Conservation (phyloP, 768 basidiomycete species). For the Mycena leptocephala region DNA sequence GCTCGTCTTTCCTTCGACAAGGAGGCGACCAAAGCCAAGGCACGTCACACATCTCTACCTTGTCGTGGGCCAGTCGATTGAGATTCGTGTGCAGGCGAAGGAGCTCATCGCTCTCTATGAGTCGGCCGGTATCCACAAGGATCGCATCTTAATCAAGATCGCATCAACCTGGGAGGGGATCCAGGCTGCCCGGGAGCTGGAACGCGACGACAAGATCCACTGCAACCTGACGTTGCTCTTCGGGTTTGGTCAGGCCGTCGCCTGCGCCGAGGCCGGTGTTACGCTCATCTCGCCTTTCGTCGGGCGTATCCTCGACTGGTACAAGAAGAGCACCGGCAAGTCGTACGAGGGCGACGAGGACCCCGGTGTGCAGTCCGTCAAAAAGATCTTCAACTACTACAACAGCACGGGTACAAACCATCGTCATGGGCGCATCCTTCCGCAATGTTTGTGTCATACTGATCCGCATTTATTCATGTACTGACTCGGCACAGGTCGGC, state of each 20-base stretch:
- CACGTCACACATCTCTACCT: constrained; percentile 38
- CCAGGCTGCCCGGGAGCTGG: constrained; percentile 97
- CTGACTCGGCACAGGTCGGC: constrained; percentile 67
- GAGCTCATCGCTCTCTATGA: constrained; percentile 96
- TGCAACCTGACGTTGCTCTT: constrained; percentile 99
- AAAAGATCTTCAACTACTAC: constrained; percentile 99
- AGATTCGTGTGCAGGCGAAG: constrained; percentile 67
- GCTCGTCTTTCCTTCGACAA: constrained; percentile 98
- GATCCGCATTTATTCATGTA: constrained; percentile 16
- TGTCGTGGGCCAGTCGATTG: constrained; percentile 19
- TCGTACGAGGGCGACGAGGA: constrained; percentile 93
- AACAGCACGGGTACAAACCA: constrained; percentile 99
- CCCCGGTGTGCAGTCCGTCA: constrained; percentile 96
- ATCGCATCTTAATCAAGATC: constrained; percentile 98
- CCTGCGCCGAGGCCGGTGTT: constrained; percentile 98
- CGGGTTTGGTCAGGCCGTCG: constrained; percentile 98
- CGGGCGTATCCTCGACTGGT: constrained; percentile 99
- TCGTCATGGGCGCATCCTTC: constrained; percentile 99
- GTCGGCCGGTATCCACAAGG: constrained; percentile 93
- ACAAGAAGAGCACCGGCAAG: constrained; percentile 94
- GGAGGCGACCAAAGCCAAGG: constrained; percentile 92
- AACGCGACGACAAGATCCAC: constrained; percentile 94
- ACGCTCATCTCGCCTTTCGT: constrained; percentile 99
- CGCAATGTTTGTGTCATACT: constrained; percentile 82
- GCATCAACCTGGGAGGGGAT: constrained; percentile 99